Evolutionary conservation across 371 early-diverging fungal species (phyloP).

Genomic region (Zychaea mexicana): DNA sequence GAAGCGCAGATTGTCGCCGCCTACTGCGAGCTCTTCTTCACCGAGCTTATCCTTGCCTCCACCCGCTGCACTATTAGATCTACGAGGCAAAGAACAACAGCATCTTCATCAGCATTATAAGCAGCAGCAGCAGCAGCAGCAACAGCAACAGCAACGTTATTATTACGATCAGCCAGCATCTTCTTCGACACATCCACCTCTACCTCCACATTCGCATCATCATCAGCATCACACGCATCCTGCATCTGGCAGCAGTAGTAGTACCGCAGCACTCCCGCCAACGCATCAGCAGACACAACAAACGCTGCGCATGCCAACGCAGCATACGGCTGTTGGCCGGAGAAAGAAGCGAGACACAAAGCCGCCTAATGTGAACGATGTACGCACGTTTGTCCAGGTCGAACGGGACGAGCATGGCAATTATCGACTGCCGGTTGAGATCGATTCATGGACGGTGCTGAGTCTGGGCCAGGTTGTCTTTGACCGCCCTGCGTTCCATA

Average conservation of each 20-base stretch:
- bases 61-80: slow-evolving; percentile 19
- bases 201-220: slow-evolving; percentile 6
- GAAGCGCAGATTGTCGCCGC: slow-evolving; percentile 12
- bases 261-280: slow-evolving; percentile 9
- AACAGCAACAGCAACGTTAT: neutral
- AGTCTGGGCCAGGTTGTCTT: slow-evolving; percentile 73
- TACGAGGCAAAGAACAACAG: slow-evolving; percentile 8
- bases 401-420: slow-evolving; percentile 70
- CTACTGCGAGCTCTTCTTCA: slow-evolving; percentile 6
- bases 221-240: neutral
- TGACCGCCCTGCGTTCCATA: slow-evolving; percentile 82
- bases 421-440: slow-evolving; percentile 73
- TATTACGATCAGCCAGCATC: neutral
- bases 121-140: neutral
- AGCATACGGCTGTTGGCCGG: slow-evolving; percentile 18
- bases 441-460: slow-evolving; percentile 78
- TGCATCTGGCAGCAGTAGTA: neutral
- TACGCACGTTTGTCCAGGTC: slow-evolving; percentile 57
- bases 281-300: slow-evolving; percentile 7
- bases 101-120: neutral
- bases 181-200: slow-evolving; percentile 2
- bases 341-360: slow-evolving; percentile 19
- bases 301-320: slow-evolving; percentile 13
- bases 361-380: slow-evolving; percentile 26
- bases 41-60: slow-evolving; percentile 23